phyloP scores from a whole-genome alignment of 2,329 filamentous ascomycete genomes.

The Penicillium sp. region DNA sequence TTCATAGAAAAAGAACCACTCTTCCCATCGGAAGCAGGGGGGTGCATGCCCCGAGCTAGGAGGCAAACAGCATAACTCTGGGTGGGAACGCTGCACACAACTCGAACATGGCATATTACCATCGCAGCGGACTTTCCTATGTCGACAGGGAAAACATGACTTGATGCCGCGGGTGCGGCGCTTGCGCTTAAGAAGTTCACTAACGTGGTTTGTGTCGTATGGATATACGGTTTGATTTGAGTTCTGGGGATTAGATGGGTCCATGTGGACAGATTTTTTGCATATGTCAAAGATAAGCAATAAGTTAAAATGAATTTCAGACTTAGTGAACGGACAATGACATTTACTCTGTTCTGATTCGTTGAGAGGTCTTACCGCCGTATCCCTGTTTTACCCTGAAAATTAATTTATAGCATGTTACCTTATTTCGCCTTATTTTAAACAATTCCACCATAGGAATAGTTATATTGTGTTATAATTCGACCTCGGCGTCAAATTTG shows the following conservation, averaged over 20 bases:
- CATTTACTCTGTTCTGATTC: not conserved
- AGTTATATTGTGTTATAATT: no score
- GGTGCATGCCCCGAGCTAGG: not conserved
- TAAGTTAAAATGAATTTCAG: not conserved
- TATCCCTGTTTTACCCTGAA: no score
- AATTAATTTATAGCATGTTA: no score
- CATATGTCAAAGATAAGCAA: not conserved
- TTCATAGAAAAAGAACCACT: not conserved
- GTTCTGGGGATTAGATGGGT: not conserved
- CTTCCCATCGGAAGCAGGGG: not conserved
- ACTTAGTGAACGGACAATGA: not conserved
- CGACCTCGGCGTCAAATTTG: no score
- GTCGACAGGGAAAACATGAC: conserved; percentile 27
- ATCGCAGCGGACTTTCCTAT: conserved; percentile 25
- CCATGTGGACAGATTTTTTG: not conserved
- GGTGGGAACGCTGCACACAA: conserved; percentile 19
- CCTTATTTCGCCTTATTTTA: no score
- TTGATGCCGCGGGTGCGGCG: conserved; percentile 21
- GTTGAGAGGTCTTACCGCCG: not conserved
- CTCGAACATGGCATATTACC: conserved; percentile 17
- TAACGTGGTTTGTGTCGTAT: conserved; percentile 22
- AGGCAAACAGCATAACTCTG: conserved; percentile 16
- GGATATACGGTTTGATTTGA: conserved; percentile 11
- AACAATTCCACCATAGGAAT: no score
- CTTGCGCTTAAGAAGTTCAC: conserved; percentile 24